Evolutionary conservation across 23 red algal genomes (phyloP).

Genomic region (Gracilariopsis chorda): DNA sequence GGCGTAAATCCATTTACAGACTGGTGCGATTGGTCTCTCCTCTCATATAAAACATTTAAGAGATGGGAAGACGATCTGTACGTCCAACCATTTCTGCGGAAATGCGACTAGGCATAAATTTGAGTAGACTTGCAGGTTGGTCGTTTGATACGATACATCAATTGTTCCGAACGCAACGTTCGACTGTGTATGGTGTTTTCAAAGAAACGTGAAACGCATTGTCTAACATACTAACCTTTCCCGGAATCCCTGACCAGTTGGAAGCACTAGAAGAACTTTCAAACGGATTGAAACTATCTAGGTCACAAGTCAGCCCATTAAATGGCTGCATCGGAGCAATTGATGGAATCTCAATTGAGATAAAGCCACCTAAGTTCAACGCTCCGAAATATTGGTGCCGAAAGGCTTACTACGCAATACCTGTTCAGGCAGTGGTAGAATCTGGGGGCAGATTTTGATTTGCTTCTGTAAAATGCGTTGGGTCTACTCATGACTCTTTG

Average conservation of each 20-base stretch:
- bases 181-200: neutral
- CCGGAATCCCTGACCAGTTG: neutral
- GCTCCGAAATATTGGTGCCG: neutral
- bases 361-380: neutral
- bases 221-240: neutral
- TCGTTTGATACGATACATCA: neutral
- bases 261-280: neutral
- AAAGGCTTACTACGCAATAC: conserved; percentile 1
- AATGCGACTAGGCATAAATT: neutral
- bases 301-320: neutral
- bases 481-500: too few relatives aligned
- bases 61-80: neutral
- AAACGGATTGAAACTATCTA: neutral
- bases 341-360: conserved; percentile 8
- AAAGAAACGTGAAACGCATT: neutral
- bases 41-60: neutral
- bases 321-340: conserved; percentile 1
- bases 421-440: conserved; percentile 23
- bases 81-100: neutral
- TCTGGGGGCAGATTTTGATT: too few relatives aligned
- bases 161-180: neutral
- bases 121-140: neutral
- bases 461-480: too few relatives aligned
- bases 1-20: neutral
- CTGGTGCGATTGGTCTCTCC: neutral